Base-by-base conservation (phyloP, 2,329 filamentous ascomycete genomes). In the Periconia sp. region DNA sequence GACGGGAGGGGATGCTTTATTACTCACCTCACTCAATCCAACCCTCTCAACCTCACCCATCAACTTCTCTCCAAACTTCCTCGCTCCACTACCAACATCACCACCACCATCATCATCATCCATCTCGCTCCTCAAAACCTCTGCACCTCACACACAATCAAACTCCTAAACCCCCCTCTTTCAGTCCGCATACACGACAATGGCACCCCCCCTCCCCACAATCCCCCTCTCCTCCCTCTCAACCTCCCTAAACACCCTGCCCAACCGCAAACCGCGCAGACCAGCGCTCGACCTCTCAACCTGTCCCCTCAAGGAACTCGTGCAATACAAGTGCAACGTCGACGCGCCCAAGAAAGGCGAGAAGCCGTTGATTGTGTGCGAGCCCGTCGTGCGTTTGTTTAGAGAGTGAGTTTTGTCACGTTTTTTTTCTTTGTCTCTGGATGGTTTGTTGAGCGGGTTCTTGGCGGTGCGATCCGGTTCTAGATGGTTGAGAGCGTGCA, bases 271-370 rank as follows among this genome's bases (percentile, higher is more conserved):
- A 59, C 65, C 70, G 36, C 78, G 79, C 48, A 83, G 83, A 61
- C 65, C 63, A n/a, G 68, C 74, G 12, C 68, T 83, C 46, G 70
- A 80, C 22, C 71, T 86, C 5, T 63, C 71, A 40, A 69, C 80
- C 36, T 86, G 83, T 63, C 67, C 76, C 43, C 66, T 86, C 28
- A 72, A 80, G 53, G 80, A 85, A 61, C 66, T 86, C 65, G 69
- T 81, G 33, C 83, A 87, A 68, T 86, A 84, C 60, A 77, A 77
- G 18, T 87, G 84, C 66, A 76, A 82, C 59, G 68, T 82, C 8
- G 70, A 76, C 7, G 65, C 72, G 9, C 19, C 51, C 13, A 43
- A 62, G 31, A 67, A 73, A 23, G 58, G 68, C 36, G 70, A 67
- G 13, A 59, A 63, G 36, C 70, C 73, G 3, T 66, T 71, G 3